These are phyloP conservation scores for Aspergillaceae sp. DNA, from an alignment of 2,329 filamentous ascomycete genomes.

Conservation along the genomic window DNA sequence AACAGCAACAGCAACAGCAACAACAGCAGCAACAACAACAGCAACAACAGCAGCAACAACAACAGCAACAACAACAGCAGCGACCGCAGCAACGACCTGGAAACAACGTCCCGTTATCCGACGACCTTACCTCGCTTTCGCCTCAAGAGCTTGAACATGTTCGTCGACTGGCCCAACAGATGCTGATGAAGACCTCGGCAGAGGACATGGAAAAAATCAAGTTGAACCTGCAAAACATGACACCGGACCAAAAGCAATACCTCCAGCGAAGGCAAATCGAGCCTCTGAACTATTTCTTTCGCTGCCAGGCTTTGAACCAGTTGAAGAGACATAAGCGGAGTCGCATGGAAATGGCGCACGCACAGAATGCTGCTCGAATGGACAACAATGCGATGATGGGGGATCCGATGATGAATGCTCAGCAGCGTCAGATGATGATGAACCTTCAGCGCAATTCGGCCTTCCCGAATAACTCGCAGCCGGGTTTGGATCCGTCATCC, in stretches of 20 bases:
- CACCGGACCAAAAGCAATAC: conserved; percentile 40
- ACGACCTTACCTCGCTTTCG: conserved; percentile 30
- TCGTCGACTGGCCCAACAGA: conserved; percentile 38
- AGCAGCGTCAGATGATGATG: conserved; percentile 36
- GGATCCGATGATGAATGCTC: conserved; percentile 30
- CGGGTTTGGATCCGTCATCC: conserved; percentile 25
- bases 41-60: conserved; percentile 12
- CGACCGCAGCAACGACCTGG: conserved; percentile 26
- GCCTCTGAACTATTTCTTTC: conserved; percentile 44
- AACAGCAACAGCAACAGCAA: conserved; percentile 9
- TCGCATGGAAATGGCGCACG: conserved; percentile 25
- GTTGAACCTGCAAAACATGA: conserved; percentile 38
- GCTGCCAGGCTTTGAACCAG: conserved; percentile 39
- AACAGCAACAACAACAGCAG: conserved; percentile 14
- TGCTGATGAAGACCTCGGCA: conserved; percentile 37
- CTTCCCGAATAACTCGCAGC: conserved; percentile 26
- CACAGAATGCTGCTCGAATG: conserved; percentile 13
- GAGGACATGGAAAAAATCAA: conserved; percentile 43
- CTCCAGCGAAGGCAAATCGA: conserved; percentile 40
- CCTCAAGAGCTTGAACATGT: conserved; percentile 38
- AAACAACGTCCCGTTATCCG: conserved; percentile 19
- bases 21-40: conserved; percentile 17
- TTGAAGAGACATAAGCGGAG: conserved; percentile 29
- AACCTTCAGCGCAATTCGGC: conserved; percentile 30
- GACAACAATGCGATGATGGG: conserved; percentile 24